Evolutionary conservation across 108 stramenopile genomes (phyloP).

Genomic region (Nitzschia sp.): DNA sequence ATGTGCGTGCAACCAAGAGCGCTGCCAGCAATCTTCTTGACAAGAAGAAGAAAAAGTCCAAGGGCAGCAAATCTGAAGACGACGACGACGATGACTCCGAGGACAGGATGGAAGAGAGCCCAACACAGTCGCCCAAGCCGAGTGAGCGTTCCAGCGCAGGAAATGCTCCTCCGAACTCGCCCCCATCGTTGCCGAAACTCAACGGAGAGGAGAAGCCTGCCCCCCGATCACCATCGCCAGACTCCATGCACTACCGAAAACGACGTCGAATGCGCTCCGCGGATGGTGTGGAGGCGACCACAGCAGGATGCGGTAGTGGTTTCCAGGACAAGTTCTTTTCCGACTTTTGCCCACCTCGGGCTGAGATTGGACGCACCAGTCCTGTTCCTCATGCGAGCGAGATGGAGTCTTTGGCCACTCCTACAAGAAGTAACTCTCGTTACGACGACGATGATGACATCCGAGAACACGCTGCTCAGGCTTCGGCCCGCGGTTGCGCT

Average conservation of each 20-base stretch:
- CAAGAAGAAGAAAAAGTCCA: constrained; percentile 57
- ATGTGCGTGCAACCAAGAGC: constrained; percentile 83
- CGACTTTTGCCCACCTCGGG: constrained; percentile 63
- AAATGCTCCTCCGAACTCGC: constrained; percentile 25
- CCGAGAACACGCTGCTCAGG: constrained; percentile 14
- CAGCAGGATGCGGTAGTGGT: constrained; percentile 25
- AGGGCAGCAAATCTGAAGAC: background rate
- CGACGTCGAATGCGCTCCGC: constrained; percentile 53
- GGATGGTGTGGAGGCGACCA: constrained; percentile 22
- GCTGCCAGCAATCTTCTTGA: constrained; percentile 42
- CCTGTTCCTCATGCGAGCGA: constrained; percentile 20
- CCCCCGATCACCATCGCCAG: constrained; percentile 36
- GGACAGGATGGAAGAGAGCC: background rate
- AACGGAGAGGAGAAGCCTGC: constrained; percentile 16
- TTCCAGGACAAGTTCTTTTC: constrained; percentile 52
- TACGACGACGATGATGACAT: constrained; percentile 19
- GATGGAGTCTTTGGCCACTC: constrained; percentile 28
- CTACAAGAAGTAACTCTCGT: constrained; percentile 4
- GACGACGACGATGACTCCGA: constrained; percentile 26
- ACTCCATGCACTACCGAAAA: constrained; percentile 45
- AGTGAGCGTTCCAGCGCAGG: background rate
- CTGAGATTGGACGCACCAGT: constrained; percentile 44
- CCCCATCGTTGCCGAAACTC: constrained; percentile 37
- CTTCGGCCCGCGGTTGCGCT: constrained; percentile 42
- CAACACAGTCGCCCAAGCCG: background rate